Base-by-base conservation (phyloP, 164 flowering plant species). In the Magnolia kwangsiensis region DNA sequence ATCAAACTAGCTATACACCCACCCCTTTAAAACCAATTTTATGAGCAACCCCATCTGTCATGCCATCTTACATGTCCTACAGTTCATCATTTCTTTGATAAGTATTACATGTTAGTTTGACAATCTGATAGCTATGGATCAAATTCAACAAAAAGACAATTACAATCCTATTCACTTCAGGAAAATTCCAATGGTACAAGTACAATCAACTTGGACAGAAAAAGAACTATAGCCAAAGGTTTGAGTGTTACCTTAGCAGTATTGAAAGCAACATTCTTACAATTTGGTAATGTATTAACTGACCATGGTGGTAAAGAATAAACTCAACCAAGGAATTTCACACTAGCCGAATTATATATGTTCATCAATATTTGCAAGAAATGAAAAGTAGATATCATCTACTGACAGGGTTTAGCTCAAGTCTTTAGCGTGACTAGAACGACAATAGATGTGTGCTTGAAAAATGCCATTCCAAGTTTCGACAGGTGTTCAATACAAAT, bases 331-430 rank as follows among this genome's bases (percentile, higher is more conserved):
- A 55, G 84, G 78, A 95, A 90, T 65, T 79, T 85, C 72, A 95
- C 95, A 37, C 76, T 69, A 63, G 84, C 93, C 50, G 83, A 67
- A 51, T 75, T 86, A 78, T 23, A 23, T 23, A 23, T 71, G 87
- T 77, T 87, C 96, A 83, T 95, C 98, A 65, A 91, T 90, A 85
- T 95, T 93, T 68, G 98, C 97, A 79, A 95, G 97, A 86, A 95
- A 95, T 59, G 97, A 97, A 66, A 94, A 78, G 79, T 97, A 95
- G 24, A 79, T 81, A 58, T 77, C 81, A 75, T 78, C 79, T 81
- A 72, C 81, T 77, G 74, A 78, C 19, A 13, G 31, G 74, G 78
- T 81, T 51, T 71, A 50, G 72, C 83, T 80, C 19, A 69, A 64
- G 49, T 72, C 76, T 75, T 75, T 82, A 51, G 63, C 64, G 3